A percentile compares a stretch with the other conserved stretches of the same genome.
Conservation (phyloP, 768 basidiomycete species). For the Russula sp. region DNA sequence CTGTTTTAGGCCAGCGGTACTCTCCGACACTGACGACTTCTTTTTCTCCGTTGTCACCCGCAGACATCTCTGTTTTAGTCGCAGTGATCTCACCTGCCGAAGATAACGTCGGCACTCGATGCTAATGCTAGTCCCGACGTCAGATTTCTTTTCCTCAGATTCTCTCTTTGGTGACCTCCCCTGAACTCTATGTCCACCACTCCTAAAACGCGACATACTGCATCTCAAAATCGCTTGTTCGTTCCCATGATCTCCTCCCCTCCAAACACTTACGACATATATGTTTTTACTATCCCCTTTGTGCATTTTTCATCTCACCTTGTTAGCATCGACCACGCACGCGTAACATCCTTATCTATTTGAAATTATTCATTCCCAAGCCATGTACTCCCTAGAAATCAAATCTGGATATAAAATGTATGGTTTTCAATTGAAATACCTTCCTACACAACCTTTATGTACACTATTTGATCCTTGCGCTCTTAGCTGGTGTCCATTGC, state of each 20-base stretch:
- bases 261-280: not conserved
- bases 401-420: slow-evolving; percentile 4
- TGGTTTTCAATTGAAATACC: slow-evolving; percentile 2
- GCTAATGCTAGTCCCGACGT: not conserved
- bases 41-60: not conserved
- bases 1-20: not conserved
- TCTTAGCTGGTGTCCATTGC: slow-evolving; percentile 75
- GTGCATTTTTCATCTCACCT: not conserved
- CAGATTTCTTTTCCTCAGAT: too few species aligned
- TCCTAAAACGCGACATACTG: not conserved
- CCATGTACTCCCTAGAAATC: slow-evolving; percentile 12
- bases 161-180: not conserved
- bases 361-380: slow-evolving; percentile 8
- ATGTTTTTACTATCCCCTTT: not conserved
- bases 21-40: not conserved
- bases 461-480: not conserved
- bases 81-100: slow-evolving; percentile 51
- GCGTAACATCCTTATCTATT: not conserved
- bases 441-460: not conserved
- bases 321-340: not conserved
- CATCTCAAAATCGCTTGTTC: not conserved
- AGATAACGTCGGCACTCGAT: not conserved
- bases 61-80: slow-evolving; percentile 62
- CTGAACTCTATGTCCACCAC: not conserved
- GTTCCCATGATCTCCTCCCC: not conserved